These are phyloP conservation scores for Schizophyllum commune DNA, from an alignment of 1,284 basidiomycete genomes.

Conservation along the genomic window DNA sequence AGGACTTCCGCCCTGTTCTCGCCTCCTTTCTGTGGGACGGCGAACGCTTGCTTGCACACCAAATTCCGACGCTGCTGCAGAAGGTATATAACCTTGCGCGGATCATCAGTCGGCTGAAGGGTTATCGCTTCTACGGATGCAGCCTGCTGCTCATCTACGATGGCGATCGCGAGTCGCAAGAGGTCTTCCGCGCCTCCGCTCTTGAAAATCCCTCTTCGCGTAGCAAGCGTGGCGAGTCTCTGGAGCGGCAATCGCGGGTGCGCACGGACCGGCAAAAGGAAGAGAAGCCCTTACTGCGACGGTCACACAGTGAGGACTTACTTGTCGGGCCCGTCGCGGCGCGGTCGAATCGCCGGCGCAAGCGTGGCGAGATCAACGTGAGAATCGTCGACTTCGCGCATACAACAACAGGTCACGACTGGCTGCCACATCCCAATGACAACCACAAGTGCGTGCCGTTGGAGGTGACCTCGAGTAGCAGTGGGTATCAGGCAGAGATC, in stretches of 20 bases:
- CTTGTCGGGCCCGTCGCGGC: slow-evolving; percentile 56
- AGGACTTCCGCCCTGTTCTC: slow-evolving; percentile 81
- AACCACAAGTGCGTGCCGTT: slow-evolving; percentile 25
- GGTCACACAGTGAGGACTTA: slow-evolving; percentile 71
- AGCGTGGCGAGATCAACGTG: slow-evolving; percentile 89
- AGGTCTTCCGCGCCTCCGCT: slow-evolving; percentile 52
- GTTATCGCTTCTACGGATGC: slow-evolving; percentile 98
- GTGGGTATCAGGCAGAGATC: slow-evolving; percentile 75
- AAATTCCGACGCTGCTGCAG: slow-evolving; percentile 86
- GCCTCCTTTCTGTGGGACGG: slow-evolving; percentile 85
- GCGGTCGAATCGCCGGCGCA: slow-evolving; percentile 51
- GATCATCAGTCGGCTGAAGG: slow-evolving; percentile 81
- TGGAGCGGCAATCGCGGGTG: slow-evolving; percentile 48
- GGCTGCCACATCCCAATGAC: slow-evolving; percentile 53
- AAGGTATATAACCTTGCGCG: slow-evolving; percentile 93
- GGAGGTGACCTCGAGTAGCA: slow-evolving; percentile 49
- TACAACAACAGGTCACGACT: slow-evolving; percentile 94
- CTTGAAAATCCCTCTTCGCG: slow-evolving; percentile 63
- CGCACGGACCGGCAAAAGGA: slow-evolving; percentile 7
- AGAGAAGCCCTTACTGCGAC: slow-evolving; percentile 45
- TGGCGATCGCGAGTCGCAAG: slow-evolving; percentile 84
- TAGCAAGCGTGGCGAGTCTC: slow-evolving; percentile 70
- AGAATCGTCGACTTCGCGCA: slow-evolving; percentile 99
- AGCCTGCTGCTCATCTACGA: slow-evolving; percentile 97
- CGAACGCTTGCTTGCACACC: slow-evolving; percentile 76